Evolutionary conservation across 2,329 filamentous ascomycete genomes (phyloP), one percentile per base, ranked within the genome.

Genomic region (Nigrospora sphaerica): DNA sequence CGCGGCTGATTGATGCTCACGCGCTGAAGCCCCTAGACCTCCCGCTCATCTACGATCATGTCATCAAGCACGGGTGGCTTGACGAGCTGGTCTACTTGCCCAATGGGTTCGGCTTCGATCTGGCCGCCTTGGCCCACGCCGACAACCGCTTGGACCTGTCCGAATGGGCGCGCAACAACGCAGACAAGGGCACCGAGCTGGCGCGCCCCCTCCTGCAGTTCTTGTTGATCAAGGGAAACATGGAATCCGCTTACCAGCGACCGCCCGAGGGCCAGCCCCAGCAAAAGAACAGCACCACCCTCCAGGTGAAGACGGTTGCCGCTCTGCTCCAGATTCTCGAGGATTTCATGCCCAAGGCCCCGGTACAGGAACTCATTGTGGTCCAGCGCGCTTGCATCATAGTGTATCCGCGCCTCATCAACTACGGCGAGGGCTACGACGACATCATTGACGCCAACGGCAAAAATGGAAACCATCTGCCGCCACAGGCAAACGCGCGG

Each of bases 371-470:
- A 45, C 74, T 95, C 19, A 88, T 93, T 42, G 71, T 82, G 13
- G 80, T 95, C 28, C 91, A 96, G 66, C 81, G 92, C 32, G 81
- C 84, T 45, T 96, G 91, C 63, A 90, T 98, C 52, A 91, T 91
- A 47, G 85, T 87, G 1, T 98, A 97, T 57, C 95, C 93, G 9
- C 80, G 93, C 38, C 72, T 98, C 31, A 95, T 98, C 72, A 98
- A 98, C 60, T 97, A 95, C 56, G 91, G 90, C 2, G 88, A 95
- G 66, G 90, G 88, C 4, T 91, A 86, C 52, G 90, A 98, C 64
- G 87, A 93, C 47, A 83, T 97, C 37, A 91, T 98, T 53, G 88
- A 97, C 58, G 75, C 77, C 11, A 95, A 95, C 60, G 86, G 89
- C 39, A 79, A 82, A 55, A 80, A 85, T 17, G 84, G 88, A n/a